Conservation (phyloP, 306 rosid genomes). For the Casuarina equisetifolia region DNA sequence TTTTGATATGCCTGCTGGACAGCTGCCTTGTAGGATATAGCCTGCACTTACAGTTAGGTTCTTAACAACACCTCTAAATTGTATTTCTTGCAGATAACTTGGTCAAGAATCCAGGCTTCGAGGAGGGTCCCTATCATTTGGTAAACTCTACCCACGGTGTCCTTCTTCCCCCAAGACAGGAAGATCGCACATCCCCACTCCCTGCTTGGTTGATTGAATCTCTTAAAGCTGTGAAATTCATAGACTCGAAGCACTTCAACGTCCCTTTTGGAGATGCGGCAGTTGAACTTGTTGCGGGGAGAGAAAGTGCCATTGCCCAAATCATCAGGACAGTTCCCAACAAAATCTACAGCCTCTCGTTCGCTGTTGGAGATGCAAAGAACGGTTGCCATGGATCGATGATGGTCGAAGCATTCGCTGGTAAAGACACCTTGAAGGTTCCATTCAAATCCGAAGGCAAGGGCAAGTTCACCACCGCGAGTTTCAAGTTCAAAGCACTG, state of each 20-base stretch:
- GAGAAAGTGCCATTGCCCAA: constrained; percentile 92
- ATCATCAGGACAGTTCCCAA: constrained; percentile 61
- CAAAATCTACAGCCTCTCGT: constrained; percentile 62
- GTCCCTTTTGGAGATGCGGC: constrained; percentile 72
- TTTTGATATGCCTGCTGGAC: not conserved
- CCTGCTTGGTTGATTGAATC: constrained; percentile 96
- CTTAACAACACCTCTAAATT: constrained; percentile 7
- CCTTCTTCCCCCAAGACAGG: constrained; percentile 83
- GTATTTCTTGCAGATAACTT: constrained; percentile 60
- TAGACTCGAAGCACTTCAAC: constrained; percentile 60
- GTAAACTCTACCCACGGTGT: constrained; percentile 78
- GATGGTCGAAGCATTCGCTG: constrained; percentile 95
- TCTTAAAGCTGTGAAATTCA: constrained; percentile 79
- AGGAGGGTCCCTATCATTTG: constrained; percentile 83
- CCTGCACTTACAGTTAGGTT: not conserved
- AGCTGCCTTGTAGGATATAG: too few relatives aligned
- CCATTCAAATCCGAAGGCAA: constrained; percentile 78
- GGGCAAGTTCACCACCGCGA: constrained; percentile 55
- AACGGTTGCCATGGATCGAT: constrained; percentile 94
- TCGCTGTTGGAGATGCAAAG: constrained; percentile 75
- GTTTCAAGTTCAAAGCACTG: constrained; percentile 66
- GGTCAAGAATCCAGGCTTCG: constrained; percentile 75
- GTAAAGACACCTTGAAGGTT: constrained; percentile 65
- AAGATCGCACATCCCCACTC: constrained; percentile 80
- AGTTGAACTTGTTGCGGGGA: constrained; percentile 85